phyloP scores from a whole-genome alignment of 2,329 filamentous ascomycete genomes.

The Fusarium bactridioides region DNA sequence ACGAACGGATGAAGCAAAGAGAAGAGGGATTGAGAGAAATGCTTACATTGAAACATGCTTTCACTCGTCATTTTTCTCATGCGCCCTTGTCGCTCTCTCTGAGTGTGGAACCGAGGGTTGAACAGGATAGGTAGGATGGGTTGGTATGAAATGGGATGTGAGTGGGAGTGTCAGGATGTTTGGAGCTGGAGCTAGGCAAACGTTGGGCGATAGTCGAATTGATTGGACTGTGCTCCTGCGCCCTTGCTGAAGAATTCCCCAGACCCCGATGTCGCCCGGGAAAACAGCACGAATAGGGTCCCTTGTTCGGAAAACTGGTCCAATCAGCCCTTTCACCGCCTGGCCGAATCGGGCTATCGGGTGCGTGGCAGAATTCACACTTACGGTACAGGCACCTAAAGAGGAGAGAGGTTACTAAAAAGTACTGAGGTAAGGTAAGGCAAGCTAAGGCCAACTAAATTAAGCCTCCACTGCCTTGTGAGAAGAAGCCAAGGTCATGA shows the following conservation, averaged over 20 bases:
- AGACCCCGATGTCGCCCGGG: constrained; percentile 30
- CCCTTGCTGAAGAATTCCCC: constrained; percentile 18
- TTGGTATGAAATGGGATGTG: constrained; percentile 1
- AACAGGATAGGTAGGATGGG: background rate
- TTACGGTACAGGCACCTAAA: background rate
- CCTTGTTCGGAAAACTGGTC: background rate
- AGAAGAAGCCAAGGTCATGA: constrained; percentile 13
- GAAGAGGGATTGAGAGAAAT: constrained; percentile 11
- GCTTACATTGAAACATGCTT: constrained; percentile 38
- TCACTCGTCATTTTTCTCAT: constrained; percentile 41
- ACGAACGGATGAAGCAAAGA: constrained; percentile 23
- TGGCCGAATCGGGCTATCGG: background rate
- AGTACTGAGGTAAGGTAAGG: too few species aligned
- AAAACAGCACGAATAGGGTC: constrained; percentile 17
- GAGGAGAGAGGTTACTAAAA: background rate
- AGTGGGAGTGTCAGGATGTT: constrained; percentile 22
- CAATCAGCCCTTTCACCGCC: constrained; percentile 35
- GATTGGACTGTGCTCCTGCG: constrained; percentile 34
- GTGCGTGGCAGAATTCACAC: constrained; percentile 22
- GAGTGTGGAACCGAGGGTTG: constrained; percentile 36
- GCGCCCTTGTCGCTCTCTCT: constrained; percentile 38
- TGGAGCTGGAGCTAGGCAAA: constrained; percentile 36
- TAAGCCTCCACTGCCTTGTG: constrained; percentile 1
- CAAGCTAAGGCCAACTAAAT: background rate
- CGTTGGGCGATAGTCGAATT: constrained; percentile 23